Evolutionary conservation across 345 rosid genomes (phyloP).

Genomic region (Dipteronia sinensis): DNA sequence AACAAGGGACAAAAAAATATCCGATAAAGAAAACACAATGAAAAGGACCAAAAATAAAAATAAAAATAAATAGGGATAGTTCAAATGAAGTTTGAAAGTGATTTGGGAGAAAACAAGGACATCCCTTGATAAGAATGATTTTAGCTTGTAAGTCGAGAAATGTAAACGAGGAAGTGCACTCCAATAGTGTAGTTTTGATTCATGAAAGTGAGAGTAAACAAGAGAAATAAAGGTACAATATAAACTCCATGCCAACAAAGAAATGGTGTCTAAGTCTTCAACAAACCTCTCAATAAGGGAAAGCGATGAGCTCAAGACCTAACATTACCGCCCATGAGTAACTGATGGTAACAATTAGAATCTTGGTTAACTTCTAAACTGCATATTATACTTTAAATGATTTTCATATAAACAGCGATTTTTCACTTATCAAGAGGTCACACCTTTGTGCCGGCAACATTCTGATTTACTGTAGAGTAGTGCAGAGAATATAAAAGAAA

Average conservation of each 20-base stretch:
- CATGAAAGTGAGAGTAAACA: background rate
- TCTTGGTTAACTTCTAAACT: too few species aligned
- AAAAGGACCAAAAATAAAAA: too few species aligned
- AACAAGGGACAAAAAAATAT: too few species aligned
- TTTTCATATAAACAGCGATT: too few species aligned
- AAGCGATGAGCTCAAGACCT: background rate
- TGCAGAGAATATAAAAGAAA: background rate
- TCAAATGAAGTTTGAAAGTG: background rate
- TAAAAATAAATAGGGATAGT: too few species aligned
- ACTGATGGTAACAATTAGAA: background rate
- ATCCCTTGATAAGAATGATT: background rate
- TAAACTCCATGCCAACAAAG: background rate
- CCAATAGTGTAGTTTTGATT: background rate
- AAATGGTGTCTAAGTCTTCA: background rate
- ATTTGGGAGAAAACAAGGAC: background rate
- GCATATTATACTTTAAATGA: too few species aligned
- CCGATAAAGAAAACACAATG: too few species aligned
- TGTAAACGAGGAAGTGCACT: background rate
- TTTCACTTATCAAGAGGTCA: too few species aligned
- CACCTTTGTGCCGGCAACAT: too few species aligned
- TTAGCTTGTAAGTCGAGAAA: background rate
- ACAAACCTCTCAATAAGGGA: background rate
- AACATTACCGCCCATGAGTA: background rate
- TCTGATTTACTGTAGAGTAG: background rate
- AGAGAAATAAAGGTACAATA: too few species aligned